Conservation (phyloP, 176 grass and related monocot genomes). For the Cenchrus purpureus region DNA sequence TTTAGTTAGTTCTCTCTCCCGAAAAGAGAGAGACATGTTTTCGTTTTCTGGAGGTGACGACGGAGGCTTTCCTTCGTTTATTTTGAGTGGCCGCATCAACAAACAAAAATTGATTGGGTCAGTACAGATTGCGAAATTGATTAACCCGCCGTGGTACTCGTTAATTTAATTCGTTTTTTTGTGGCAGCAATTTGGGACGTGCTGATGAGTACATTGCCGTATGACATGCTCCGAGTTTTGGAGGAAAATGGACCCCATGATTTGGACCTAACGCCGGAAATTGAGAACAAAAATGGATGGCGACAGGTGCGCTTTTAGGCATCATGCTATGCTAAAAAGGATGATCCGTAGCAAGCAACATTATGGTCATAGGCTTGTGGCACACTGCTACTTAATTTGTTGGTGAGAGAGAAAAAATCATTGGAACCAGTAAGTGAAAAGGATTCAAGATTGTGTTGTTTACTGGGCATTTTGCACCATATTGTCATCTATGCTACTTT, state of each 20-base stretch:
- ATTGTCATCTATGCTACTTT: background rate
- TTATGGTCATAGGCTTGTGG: constrained; percentile 42
- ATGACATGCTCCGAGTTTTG: constrained; percentile 52
- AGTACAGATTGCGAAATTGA: constrained; percentile 13
- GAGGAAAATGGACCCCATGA: constrained; percentile 41
- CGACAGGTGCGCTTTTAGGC: constrained; percentile 45
- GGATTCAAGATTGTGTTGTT: background rate
- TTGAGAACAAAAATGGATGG: constrained; percentile 43
- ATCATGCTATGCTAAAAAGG: constrained; percentile 23
- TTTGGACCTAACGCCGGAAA: constrained; percentile 54
- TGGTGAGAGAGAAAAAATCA: background rate
- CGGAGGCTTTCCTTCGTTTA: background rate
- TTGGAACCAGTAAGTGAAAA: background rate
- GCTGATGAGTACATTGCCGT: constrained; percentile 25
- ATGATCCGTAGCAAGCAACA: constrained; percentile 29
- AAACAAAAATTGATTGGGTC: constrained; percentile 24
- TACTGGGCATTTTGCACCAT: background rate
- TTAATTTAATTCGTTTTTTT: background rate
- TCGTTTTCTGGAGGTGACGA: background rate
- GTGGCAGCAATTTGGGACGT: constrained; percentile 10
- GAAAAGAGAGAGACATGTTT: background rate
- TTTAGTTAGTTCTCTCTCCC: background rate
- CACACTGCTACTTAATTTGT: constrained; percentile 17
- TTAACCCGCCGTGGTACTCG: background rate
- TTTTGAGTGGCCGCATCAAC: background rate